Base-by-base conservation (phyloP, 768 basidiomycete genomes). In the Tylopilus plumbeoviolaceoides region DNA sequence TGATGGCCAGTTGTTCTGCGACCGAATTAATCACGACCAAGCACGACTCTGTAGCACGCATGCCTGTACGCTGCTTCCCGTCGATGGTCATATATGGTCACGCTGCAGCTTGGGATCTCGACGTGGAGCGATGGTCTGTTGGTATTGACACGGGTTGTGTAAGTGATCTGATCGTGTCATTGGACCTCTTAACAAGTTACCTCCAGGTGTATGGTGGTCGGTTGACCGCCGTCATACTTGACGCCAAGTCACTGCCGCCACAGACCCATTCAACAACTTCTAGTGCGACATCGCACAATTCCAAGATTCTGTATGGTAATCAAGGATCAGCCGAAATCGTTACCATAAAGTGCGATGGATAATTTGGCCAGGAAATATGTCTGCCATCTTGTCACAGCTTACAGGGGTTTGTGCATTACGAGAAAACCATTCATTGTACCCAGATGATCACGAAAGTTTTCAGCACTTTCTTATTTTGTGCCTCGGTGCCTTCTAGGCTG, bases 91-190 rank as follows among this genome's bases (percentile, higher is more conserved):
- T 95, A 7, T 97, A 95, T 66, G 95, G 92, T 0, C 95, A 97
- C 62, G 78, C 84, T 8, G 93, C 94, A 6, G 73, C 78, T 4
- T 76, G 89, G 25, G 90, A 89, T 12, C 75, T 97, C 12, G 91
- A 94, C 65, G 68, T 92, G 58, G 85, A 87, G 56, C 76, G 87
- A 20, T 95, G 88, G 87, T 82, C 85, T 3, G 72, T 93, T 54
- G 95, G 95, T 2, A 70, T 95, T 31, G 95, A 98, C 66, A 79
- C 87, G 0, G 94, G 90, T 11, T 95, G 93, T 63, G 89, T 92
- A 65, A 66, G 84, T 74, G 40, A 44, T 36, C 18, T 10, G 1
- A 35, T 44, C 25, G 9, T 44, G 28, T 52, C 25, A 14, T 41
- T 17, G 33, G 21, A 15, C 10, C 30, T 30, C 50, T 50, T 52